Evolutionary conservation across 306 rosid genomes (phyloP).

Genomic region (Biancaea sappan): DNA sequence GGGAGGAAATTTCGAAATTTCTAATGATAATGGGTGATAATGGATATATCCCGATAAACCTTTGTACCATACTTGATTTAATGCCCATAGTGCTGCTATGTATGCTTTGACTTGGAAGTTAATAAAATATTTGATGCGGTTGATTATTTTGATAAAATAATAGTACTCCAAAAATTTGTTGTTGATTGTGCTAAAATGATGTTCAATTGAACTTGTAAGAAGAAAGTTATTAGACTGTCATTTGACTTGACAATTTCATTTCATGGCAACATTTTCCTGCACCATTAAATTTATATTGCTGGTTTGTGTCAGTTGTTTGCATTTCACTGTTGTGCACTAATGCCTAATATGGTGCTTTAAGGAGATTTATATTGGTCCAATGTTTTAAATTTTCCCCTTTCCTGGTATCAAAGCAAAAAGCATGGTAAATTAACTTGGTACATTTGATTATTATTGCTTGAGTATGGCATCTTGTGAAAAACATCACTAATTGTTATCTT

Average conservation of each 20-base stretch:
- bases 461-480: slow-evolving; percentile 2
- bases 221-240: slow-evolving; percentile 9
- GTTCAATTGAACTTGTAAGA: neutral
- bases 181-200: neutral
- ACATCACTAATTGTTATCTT: slow-evolving; percentile 20
- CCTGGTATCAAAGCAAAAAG: slow-evolving; percentile 4
- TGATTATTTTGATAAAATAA: neutral
- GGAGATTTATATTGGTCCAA: slow-evolving; percentile 20
- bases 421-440: neutral
- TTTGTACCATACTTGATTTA: neutral
- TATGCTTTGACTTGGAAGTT: neutral
- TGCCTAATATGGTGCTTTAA: slow-evolving; percentile 13
- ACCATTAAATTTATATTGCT: neutral
- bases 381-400: neutral
- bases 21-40: neutral
- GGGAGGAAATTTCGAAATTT: neutral
- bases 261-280: slow-evolving; percentile 16
- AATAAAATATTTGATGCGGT: neutral
- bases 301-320: slow-evolving; percentile 1
- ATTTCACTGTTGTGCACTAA: slow-evolving; percentile 10
- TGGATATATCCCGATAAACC: neutral
- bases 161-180: neutral
- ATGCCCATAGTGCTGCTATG: neutral
- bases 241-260: neutral
- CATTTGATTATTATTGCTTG: slow-evolving; percentile 28